These are phyloP conservation scores for Colletotrichum filicis DNA, from an alignment of 2,329 filamentous ascomycete genomes.

Conservation along the genomic window DNA sequence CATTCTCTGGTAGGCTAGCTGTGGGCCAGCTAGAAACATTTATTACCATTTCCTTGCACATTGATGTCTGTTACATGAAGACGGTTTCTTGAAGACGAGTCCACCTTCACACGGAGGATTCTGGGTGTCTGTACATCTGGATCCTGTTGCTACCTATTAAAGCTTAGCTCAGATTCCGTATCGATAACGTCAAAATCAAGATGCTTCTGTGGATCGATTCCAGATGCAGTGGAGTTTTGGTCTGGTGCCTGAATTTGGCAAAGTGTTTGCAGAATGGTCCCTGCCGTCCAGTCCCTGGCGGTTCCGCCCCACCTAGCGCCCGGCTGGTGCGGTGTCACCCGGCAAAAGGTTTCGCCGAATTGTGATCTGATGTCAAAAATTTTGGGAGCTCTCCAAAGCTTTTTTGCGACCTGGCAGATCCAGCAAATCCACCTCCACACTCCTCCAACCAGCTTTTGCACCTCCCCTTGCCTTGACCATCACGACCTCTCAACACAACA, in stretches of 20 bases:
- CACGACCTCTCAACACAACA: neutral
- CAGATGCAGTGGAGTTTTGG: constrained; percentile 15
- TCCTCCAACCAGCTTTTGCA: constrained; percentile 1
- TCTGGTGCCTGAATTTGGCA: constrained; percentile 4
- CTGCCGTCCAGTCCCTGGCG: neutral
- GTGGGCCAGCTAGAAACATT: neutral
- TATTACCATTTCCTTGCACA: neutral
- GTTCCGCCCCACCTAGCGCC: neutral
- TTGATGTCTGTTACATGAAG: neutral
- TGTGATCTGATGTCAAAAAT: constrained; percentile 27
- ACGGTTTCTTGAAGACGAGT: neutral
- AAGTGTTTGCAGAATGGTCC: constrained; percentile 9
- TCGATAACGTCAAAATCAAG: neutral
- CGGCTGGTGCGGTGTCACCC: neutral
- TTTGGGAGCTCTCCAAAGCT: constrained; percentile 23
- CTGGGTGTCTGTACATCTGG: neutral
- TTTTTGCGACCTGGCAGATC: constrained; percentile 1
- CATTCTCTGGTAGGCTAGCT: neutral
- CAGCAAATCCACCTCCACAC: neutral
- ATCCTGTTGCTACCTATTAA: constrained; percentile 1
- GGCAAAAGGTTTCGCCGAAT: constrained; percentile 21
- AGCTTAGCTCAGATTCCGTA: constrained; percentile 3
- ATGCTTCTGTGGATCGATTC: constrained; percentile 5
- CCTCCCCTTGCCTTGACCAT: neutral
- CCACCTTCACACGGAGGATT: neutral